Base-by-base conservation (phyloP, 768 basidiomycete genomes). In the Gelatoporia subvermispora region DNA sequence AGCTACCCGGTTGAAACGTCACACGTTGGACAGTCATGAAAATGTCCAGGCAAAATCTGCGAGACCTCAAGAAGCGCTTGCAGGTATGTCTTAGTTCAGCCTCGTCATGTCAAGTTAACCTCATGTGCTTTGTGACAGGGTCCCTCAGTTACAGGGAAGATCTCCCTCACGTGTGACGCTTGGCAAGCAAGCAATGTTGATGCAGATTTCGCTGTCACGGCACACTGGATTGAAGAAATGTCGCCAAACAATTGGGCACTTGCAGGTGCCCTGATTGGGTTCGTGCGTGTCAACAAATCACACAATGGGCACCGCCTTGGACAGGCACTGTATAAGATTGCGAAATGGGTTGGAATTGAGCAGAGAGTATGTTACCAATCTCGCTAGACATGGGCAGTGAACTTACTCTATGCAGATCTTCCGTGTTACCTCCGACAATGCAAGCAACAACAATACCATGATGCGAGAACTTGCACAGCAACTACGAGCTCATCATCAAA, bases 161-260 rank as follows among this genome's bases (percentile, higher is more conserved):
- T 69, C 34, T 65, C 55, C 37, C 18, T 67, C 8, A 74, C 70
- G 3, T 68, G 68, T 53, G 66, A 74, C 54, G 68, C 61, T 10
- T 73, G 71, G 72, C 69, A 70, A 41, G 72, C 72, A 2, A 43
- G 31, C 8, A 72, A 68, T 50, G 49, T 52, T 1, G 70, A 73
- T 54, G 63, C 55, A 1, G 74, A 74, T 53, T 70, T 69, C 53
- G n/a, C n/a, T n/a, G n/a, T n/a, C n/a, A n/a, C n/a, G n/a, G n/a
- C n/a, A n/a, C n/a, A n/a, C n/a, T n/a, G 71, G 69, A 67, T 71
- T 37, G 66, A 71, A 23, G 66, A 70, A 51, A 41, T 16, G 0
- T 17, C 31, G 1, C 49, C 56, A 8, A 50, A 51, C 0, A 39
- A 56, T 8, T 72, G 67, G 68, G 47, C 58, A 23, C 35, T 65